Base-by-base conservation (phyloP, 768 basidiomycete genomes). In the Rhizopogon vulgaris region DNA sequence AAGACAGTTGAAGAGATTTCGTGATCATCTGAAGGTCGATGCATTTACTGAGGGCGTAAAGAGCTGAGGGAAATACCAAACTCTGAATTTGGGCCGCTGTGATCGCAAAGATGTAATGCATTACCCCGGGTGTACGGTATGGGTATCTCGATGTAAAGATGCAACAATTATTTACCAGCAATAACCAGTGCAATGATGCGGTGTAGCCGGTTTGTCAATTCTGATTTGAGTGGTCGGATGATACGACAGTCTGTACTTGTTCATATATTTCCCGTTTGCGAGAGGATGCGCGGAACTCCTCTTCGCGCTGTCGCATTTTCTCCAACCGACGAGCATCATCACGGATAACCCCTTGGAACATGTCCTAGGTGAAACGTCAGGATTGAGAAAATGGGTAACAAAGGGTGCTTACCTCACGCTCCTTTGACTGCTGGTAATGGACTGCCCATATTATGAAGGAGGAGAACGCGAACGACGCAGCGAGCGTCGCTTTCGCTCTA, bases 281-380 rank as follows among this genome's bases (percentile, higher is more conserved):
- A 55, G 73, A 72, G 0, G 88, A 90, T 43, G 78, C 77, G 45
- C 78, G 71, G 22, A 84, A 67, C 0, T 81, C 85, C 53, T 75
- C 78, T 64, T 85, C 78, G 55, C 84, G 76, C 66, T 83, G 78
- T 43, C 58, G 75, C 78, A 79, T 79, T 69, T 92, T 93, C 61
- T 83, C 79, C 60, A 68, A 73, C 54, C 87, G 74, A 24, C 92
- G 83, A 60, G 84, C 88, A 61, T 97, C 94, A 63, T 96, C 94
- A 48, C 84, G 80, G 41, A 95, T 62, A 2, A 96, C 94, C 24
- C 94, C 94, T 63, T 85, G 76, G 63, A 89, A 95, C 94, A 96
- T 96, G 27, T 73, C 83, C 94, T 97, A 54, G 3, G 22, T 22
- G 36, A 2, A 48, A 41, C 18, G 24, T 45, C 49, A 22, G 27